A percentile compares a stretch with the other conserved stretches of the same genome.
Conservation (phyloP, 1,284 basidiomycete genomes). For the Pyrrhoderma noxium region DNA sequence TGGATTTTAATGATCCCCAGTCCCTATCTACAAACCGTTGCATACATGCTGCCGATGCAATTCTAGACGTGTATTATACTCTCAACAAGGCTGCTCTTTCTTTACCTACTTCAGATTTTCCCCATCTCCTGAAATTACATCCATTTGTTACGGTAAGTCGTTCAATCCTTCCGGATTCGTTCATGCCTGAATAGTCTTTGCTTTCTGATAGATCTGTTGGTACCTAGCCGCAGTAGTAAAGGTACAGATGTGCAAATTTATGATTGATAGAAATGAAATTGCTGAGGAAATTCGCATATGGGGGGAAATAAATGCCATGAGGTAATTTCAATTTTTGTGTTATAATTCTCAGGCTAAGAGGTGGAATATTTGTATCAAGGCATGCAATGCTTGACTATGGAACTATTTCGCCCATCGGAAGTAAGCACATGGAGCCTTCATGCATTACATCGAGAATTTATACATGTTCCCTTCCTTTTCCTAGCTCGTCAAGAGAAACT, state of each 20-base stretch:
- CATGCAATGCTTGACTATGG: slow-evolving; percentile 78
- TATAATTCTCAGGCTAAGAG: not conserved
- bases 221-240: slow-evolving; percentile 79
- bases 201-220: slow-evolving; percentile 64
- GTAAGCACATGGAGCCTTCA: slow-evolving; percentile 45
- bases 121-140: slow-evolving; percentile 55
- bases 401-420: slow-evolving; percentile 69
- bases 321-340: slow-evolving; percentile 37
- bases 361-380: slow-evolving; percentile 28
- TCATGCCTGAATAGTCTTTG: slow-evolving; percentile 8
- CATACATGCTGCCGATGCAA: slow-evolving; percentile 61
- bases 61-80: slow-evolving; percentile 65
- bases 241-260: slow-evolving; percentile 76
- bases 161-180: slow-evolving; percentile 1
- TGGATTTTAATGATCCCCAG: slow-evolving; percentile 60
- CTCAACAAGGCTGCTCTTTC: slow-evolving; percentile 57
- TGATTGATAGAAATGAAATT: slow-evolving; percentile 66
- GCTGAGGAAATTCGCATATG: slow-evolving; percentile 66
- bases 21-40: slow-evolving; percentile 64
- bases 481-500: slow-evolving; percentile 71
- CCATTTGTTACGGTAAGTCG: slow-evolving; percentile 71
- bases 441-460: slow-evolving; percentile 6
- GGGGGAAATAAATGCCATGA: slow-evolving; percentile 76
- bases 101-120: slow-evolving; percentile 34
- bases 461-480: slow-evolving; percentile 18